phyloP scores from a whole-genome alignment of 225 moss, liverwort and hornwort species.

The Pleurozium schreberi region DNA sequence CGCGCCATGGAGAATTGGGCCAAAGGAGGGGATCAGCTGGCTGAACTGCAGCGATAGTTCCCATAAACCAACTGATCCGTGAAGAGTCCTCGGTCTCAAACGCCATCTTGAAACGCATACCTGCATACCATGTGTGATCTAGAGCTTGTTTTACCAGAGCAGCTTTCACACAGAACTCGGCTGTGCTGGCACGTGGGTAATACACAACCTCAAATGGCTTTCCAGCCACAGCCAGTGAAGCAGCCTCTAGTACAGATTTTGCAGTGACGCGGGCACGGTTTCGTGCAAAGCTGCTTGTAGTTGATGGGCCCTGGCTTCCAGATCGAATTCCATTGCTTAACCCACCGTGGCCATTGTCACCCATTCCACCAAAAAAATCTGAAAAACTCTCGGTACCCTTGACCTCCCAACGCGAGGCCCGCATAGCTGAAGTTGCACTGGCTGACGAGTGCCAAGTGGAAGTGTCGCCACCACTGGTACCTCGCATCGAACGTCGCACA shows the following conservation, averaged over 20 bases:
- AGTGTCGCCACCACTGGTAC: conserved; percentile 73
- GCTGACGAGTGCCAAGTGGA: conserved; percentile 82
- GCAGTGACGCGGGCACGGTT: conserved; percentile 98
- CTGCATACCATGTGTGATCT: conserved; percentile 80
- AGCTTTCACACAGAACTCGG: conserved; percentile 95
- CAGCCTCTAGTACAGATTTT: conserved; percentile 86
- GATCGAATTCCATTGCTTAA: conserved; percentile 17
- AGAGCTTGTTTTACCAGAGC: conserved; percentile 74
- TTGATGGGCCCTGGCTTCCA: conserved; percentile 40
- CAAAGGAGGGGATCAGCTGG: conserved; percentile 85
- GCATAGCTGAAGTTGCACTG: conserved; percentile 56
- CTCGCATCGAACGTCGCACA: conserved; percentile 92
- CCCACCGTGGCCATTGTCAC: conserved; percentile 47
- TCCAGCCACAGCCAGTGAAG: conserved; percentile 72
- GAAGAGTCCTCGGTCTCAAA: conserved; percentile 99
- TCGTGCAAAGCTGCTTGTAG: conserved; percentile 82
- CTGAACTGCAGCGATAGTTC: conserved; percentile 87
- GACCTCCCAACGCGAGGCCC: conserved; percentile 88
- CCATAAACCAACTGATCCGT: conserved; percentile 99
- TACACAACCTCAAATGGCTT: conserved; percentile 94
- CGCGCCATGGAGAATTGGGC: conserved; percentile 98
- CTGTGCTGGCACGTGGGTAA: conserved; percentile 93
- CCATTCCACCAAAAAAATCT: conserved; percentile 58
- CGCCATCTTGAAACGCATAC: conserved; percentile 99
- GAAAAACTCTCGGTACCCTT: conserved; percentile 83